A percentile compares a stretch with the other conserved stretches of the same genome.
phyloP scores from a whole-genome alignment of 2,329 filamentous ascomycete species.

The Onygena corvina region DNA sequence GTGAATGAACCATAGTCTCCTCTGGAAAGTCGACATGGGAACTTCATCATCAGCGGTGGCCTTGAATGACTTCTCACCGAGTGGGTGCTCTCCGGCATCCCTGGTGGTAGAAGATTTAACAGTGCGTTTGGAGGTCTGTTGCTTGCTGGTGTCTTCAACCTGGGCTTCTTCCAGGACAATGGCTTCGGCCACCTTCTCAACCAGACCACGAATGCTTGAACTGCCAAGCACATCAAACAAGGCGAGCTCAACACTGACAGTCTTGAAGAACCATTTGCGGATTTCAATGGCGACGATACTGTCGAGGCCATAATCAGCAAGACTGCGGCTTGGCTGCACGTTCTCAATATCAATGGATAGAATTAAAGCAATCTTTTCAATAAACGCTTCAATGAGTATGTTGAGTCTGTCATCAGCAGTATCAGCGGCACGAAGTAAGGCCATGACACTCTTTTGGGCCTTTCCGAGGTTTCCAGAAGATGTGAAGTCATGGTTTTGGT shows the following conservation, averaged over 20 bases:
- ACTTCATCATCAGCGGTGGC: slow-evolving; percentile 10
- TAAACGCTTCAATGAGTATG: slow-evolving; percentile 14
- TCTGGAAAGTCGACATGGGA: slow-evolving; percentile 21
- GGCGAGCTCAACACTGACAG: slow-evolving; percentile 18
- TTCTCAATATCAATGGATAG: slow-evolving; percentile 11
- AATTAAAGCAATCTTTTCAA: slow-evolving; percentile 13
- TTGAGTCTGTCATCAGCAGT: slow-evolving; percentile 10
- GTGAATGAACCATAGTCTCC: slow-evolving; percentile 20
- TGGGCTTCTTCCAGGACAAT: slow-evolving; percentile 7
- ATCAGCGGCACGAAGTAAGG: slow-evolving; percentile 11
- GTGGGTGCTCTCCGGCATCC: not conserved
- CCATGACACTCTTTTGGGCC: slow-evolving; percentile 13
- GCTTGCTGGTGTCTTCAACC: not conserved
- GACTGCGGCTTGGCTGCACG: slow-evolving; percentile 11
- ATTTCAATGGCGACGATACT: slow-evolving; percentile 19
- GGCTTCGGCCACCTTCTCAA: slow-evolving; percentile 14
- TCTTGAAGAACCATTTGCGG: slow-evolving; percentile 19
- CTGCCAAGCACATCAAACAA: slow-evolving; percentile 20
- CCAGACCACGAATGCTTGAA: slow-evolving; percentile 18
- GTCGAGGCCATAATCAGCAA: slow-evolving; percentile 18
- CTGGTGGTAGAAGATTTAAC: not conserved
- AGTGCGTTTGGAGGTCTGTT: not conserved
- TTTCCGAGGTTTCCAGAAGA: slow-evolving; percentile 9
- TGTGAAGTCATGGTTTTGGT: slow-evolving; percentile 16
- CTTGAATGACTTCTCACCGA: slow-evolving; percentile 14